Evolutionary conservation across 225 moss, liverwort and hornwort species (phyloP).

Genomic region (Pleurozium schreberi): DNA sequence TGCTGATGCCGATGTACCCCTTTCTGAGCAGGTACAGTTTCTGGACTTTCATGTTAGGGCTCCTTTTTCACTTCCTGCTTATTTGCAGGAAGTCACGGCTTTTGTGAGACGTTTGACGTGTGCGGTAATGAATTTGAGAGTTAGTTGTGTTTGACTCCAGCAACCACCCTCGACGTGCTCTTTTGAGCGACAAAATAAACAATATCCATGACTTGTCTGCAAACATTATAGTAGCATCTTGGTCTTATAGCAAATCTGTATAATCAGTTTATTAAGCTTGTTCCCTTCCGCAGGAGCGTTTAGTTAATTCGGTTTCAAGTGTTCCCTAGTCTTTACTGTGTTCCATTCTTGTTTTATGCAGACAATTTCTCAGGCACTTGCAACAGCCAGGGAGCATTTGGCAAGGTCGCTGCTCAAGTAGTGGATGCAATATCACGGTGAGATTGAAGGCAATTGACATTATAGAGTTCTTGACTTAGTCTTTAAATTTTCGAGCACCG

Average conservation of each 20-base stretch:
- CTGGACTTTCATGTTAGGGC: background rate
- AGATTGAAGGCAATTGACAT: background rate
- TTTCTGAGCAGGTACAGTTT: slow-evolving; percentile 82
- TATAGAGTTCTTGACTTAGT: background rate
- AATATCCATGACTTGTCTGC: background rate
- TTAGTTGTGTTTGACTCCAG: background rate
- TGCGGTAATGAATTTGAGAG: background rate
- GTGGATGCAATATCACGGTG: background rate
- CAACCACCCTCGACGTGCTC: background rate
- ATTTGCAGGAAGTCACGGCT: background rate
- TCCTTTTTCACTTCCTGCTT: background rate
- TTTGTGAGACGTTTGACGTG: background rate
- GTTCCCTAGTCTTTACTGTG: background rate
- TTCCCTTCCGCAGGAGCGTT: background rate
- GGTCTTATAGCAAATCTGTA: background rate
- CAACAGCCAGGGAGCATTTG: slow-evolving; percentile 95
- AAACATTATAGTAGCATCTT: background rate
- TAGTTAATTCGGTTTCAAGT: background rate
- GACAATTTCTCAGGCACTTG: slow-evolving; percentile 96
- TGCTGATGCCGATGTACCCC: slow-evolving; percentile 91
- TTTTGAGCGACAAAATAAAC: background rate
- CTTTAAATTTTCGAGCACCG: background rate
- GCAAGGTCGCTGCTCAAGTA: slow-evolving; percentile 80
- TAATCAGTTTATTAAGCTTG: background rate
- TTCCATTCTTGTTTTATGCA: slow-evolving; percentile 29